These are phyloP conservation scores for Penicillium sp. DNA, from an alignment of 2,329 filamentous ascomycete genomes.

Conservation along the genomic window DNA sequence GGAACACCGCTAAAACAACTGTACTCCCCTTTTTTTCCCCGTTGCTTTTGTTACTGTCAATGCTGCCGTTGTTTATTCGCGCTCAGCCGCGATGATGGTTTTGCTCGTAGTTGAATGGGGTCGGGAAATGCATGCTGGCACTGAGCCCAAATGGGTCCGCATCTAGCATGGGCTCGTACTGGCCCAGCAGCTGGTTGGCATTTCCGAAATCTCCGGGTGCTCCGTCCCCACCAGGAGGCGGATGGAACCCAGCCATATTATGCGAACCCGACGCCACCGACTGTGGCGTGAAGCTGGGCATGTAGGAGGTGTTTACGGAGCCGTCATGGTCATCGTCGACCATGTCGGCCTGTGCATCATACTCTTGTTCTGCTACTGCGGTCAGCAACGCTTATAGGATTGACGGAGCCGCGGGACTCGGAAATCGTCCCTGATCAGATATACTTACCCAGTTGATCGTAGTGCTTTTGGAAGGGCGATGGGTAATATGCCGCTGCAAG, in stretches of 20 bases:
- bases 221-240: constrained; percentile 36
- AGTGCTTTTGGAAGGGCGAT: constrained; percentile 87
- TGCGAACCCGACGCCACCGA: constrained; percentile 46
- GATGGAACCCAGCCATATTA: constrained; percentile 43
- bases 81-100: constrained; percentile 31
- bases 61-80: background rate
- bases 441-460: constrained; percentile 90
- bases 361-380: constrained; percentile 87
- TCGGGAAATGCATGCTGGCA: constrained; percentile 92
- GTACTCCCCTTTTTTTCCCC: background rate
- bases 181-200: constrained; percentile 58
- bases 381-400: constrained; percentile 7
- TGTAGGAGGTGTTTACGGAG: constrained; percentile 66
- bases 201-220: constrained; percentile 43
- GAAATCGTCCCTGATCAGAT: background rate
- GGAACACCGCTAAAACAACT: no score
- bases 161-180: constrained; percentile 83
- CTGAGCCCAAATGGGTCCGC: constrained; percentile 91
- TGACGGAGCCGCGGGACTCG: no score
- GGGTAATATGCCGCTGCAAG: constrained; percentile 66
- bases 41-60: background rate
- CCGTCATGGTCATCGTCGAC: constrained; percentile 77
- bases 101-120: constrained; percentile 61
- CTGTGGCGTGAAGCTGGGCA: constrained; percentile 48
- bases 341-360: constrained; percentile 85